Base-by-base conservation (phyloP, 768 basidiomycete genomes). In the Crassisporium funariophilum region DNA sequence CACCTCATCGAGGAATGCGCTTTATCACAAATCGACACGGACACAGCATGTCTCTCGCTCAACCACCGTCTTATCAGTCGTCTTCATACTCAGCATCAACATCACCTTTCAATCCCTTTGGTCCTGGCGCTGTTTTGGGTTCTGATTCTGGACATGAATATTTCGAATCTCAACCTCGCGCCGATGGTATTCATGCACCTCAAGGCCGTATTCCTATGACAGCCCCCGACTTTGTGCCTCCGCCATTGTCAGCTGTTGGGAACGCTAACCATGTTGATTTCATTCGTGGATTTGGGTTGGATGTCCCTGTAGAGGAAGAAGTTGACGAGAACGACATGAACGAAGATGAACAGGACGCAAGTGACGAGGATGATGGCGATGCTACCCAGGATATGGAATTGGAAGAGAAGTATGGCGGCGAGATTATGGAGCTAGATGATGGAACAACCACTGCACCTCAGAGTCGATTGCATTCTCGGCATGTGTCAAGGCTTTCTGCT, bases 271-370 rank as follows among this genome's bases (percentile, higher is more conserved):
- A 81, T 25, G 81, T 86, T 4, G 89, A 93, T 63, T 93, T 91
- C 59, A 66, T 69, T 39, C 77, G 84, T 50, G 90, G 90, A 4
- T 93, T 92, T 66, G 88, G 90, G 9, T 60, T 93, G 46, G 88
- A 92, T 50, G 80, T 83, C 47, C 83, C 88, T 2, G 83, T 88
- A 49, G 88, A 90, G 58, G 83, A 78, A 27, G 88, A 89, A 54
- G 78, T n/a, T n/a, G n/a, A 78, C 33, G 76, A 73, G 49, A 79
- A 77, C 39, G 76, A 78, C 40, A 70, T 62, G 13, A 62, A 58
- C 35, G 49, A 58, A 3, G 63, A 62, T 20, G 65, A 68, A 41
- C 64, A 44, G 16, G 60, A 59, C 21, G 47, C 58, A 35, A 56
- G 62, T 36, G 70, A 66, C 4, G 59, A 61, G 16, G 66, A 60